phyloP scores from a whole-genome alignment of 2,329 filamentous ascomycete species.

The Xylaria sp. region DNA sequence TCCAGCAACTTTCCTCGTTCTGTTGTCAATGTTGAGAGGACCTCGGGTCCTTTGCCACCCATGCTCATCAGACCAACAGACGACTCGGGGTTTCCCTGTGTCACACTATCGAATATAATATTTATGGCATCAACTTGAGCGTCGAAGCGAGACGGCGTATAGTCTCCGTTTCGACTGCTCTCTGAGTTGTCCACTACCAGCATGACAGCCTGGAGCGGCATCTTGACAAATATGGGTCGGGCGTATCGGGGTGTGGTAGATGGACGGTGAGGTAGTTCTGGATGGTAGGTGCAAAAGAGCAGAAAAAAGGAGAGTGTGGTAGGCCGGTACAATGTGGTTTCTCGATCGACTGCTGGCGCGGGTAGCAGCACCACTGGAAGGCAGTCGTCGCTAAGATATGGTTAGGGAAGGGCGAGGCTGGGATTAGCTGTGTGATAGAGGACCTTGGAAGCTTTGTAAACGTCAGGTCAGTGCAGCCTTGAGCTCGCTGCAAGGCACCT shows the following conservation, averaged over 20 bases:
- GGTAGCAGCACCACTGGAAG: neutral
- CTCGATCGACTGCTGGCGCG: neutral
- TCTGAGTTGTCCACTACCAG: slow-evolving; percentile 99
- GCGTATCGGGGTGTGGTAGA: slow-evolving; percentile 2
- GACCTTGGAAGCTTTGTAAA: slow-evolving; percentile 35
- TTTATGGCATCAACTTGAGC: slow-evolving; percentile 95
- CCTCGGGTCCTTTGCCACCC: slow-evolving; percentile 96
- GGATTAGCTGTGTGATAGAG: slow-evolving; percentile 26
- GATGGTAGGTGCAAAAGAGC: neutral
- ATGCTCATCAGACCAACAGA: slow-evolving; percentile 99
- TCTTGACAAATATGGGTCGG: slow-evolving; percentile 64
- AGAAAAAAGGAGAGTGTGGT: neutral
- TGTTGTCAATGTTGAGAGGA: slow-evolving; percentile 93
- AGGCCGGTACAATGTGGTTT: neutral
- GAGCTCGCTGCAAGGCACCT: slow-evolving; percentile 21
- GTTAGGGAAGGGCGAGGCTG: slow-evolving; percentile 27
- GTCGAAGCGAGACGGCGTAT: slow-evolving; percentile 91
- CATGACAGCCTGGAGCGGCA: slow-evolving; percentile 99
- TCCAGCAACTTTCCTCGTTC: slow-evolving; percentile 96
- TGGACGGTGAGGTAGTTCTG: slow-evolving; percentile 6
- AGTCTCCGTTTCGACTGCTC: slow-evolving; percentile 95
- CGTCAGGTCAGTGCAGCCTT: slow-evolving; percentile 48
- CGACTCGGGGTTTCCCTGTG: slow-evolving; percentile 93
- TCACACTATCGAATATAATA: slow-evolving; percentile 95
- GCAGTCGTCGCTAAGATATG: neutral